These are phyloP conservation scores for Candida tropicalis DNA, from an alignment of 1,139 yeast genomes.

Conservation along the genomic window DNA sequence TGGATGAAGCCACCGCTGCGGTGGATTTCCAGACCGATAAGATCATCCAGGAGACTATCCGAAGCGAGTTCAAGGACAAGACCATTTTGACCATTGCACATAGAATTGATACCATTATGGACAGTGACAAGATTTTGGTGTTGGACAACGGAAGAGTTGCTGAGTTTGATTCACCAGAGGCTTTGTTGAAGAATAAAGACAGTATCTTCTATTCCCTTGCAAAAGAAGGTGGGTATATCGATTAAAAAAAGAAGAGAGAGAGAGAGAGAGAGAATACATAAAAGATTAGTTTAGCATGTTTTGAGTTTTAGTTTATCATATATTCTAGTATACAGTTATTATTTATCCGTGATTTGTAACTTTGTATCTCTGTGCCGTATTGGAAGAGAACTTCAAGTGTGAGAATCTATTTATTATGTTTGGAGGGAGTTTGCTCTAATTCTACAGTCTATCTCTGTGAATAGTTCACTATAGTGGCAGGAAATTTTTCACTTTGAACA, in stretches of 20 bases:
- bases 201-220: constrained; percentile 36
- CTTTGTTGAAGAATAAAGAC: constrained; percentile 25
- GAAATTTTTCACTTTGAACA: no score
- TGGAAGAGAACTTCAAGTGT: no score
- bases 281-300: no score
- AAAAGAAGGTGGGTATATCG: constrained; percentile 29
- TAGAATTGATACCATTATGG: constrained; percentile 79
- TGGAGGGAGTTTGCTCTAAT: no score
- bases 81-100: constrained; percentile 85
- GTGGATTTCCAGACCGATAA: constrained; percentile 82
- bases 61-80: constrained; percentile 61
- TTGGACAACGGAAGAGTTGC: constrained; percentile 68
- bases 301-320: no score
- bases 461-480: no score
- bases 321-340: constrained; percentile 1
- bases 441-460: no score
- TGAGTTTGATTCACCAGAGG: constrained; percentile 61
- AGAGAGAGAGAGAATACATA: no score
- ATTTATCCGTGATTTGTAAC: constrained; percentile 1
- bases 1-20: constrained; percentile 88
- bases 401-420: no score
- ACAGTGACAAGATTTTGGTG: constrained; percentile 72
- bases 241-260: constrained; percentile 1
- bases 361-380: constrained; percentile 27
- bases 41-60: constrained; percentile 73